A percentile compares a stretch with the other conserved stretches of the same genome.
These are phyloP conservation scores for Pseudogymnoascus sp. DNA, from an alignment of 2,329 filamentous ascomycete species.

Conservation along the genomic window DNA sequence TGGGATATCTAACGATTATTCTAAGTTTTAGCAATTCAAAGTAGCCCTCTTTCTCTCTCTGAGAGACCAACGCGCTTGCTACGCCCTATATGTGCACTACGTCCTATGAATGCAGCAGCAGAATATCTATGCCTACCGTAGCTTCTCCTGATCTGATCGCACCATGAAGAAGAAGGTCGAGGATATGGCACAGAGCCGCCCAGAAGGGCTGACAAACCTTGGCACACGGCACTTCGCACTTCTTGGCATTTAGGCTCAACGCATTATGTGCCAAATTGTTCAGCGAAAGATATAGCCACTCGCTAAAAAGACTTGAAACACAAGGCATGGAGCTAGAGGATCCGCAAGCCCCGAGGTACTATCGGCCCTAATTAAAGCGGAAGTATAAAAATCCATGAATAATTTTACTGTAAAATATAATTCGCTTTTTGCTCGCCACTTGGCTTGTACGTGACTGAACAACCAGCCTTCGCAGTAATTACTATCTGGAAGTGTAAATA, in stretches of 20 bases:
- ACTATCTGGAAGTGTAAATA: background rate
- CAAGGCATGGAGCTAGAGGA: background rate
- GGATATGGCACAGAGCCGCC: background rate
- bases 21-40: too few species aligned
- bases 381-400: slow-evolving; percentile 3
- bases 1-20: too few species aligned
- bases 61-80: background rate
- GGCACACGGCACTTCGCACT: background rate
- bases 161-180: background rate
- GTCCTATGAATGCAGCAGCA: too few species aligned
- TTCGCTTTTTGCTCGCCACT: background rate
- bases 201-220: background rate
- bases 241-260: background rate
- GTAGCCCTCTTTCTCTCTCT: background rate
- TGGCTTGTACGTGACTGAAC: background rate
- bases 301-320: background rate
- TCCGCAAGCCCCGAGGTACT: background rate
- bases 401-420: background rate
- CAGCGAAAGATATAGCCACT: background rate
- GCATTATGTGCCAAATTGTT: background rate
- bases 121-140: background rate
- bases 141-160: background rate
- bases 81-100: too few species aligned
- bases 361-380: background rate
- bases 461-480: background rate